Evolutionary conservation across 1,139 yeast species (phyloP).

Genomic region (Petasospora rhodanensis): DNA sequence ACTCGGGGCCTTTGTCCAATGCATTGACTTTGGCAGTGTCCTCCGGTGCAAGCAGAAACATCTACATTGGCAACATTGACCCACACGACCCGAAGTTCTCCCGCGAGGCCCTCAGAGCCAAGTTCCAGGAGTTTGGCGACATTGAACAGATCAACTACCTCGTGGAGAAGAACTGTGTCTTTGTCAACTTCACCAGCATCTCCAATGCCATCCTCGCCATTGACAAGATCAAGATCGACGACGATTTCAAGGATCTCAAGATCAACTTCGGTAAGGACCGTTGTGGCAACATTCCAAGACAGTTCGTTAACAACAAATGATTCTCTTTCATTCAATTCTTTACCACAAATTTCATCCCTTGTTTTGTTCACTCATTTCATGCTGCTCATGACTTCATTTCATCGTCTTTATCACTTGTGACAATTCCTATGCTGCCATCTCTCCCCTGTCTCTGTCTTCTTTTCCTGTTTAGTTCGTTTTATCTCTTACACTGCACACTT

Average conservation of each 20-base stretch:
- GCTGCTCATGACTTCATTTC: no score
- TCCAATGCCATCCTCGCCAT: constrained; percentile 84
- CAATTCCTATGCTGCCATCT: no score
- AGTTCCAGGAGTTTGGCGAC: constrained; percentile 81
- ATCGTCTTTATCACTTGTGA: no score
- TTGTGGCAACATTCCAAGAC: constrained; percentile 66
- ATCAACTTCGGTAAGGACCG: constrained; percentile 80
- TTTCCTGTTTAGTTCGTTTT: no score
- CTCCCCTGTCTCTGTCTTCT: no score
- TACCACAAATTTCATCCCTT: no score
- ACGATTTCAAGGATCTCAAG: constrained; percentile 47
- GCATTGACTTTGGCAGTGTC: constrained; percentile 81
- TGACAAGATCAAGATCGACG: constrained; percentile 52
- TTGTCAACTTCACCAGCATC: constrained; percentile 85
- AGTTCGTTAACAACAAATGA: constrained; percentile 24
- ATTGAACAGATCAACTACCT: constrained; percentile 91
- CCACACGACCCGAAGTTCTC: constrained; percentile 31
- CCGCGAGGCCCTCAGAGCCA: constrained; percentile 59
- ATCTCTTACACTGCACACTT: no score
- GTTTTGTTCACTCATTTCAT: no score
- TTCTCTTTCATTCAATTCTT: no score
- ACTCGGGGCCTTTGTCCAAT: constrained; percentile 84
- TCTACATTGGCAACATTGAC: constrained; percentile 74
- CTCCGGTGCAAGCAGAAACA: constrained; percentile 90
- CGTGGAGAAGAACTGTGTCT: constrained; percentile 82